Conservation (phyloP, 352 stramenopile species). For the Paralagenidium karlingii region DNA sequence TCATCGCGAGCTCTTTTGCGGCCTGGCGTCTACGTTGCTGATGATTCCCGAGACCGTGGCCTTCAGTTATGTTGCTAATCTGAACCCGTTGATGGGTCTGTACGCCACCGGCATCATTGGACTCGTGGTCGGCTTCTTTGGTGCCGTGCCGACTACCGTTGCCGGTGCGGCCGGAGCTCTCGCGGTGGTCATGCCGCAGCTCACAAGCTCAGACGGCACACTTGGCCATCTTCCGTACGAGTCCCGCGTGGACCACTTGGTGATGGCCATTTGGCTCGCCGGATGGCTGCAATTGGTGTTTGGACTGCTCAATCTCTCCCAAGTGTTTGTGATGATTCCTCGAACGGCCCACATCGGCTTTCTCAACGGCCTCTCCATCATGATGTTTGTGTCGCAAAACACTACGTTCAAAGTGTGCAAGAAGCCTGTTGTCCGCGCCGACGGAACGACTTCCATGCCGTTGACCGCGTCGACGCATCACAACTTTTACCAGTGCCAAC, state of each 20-base stretch:
- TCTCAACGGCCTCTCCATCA: constrained; percentile 90
- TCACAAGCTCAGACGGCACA: constrained; percentile 39
- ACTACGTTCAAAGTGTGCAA: constrained; percentile 80
- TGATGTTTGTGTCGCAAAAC: constrained; percentile 92
- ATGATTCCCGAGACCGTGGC: constrained; percentile 91
- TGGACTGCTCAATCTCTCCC: constrained; percentile 70
- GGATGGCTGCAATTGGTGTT: constrained; percentile 80
- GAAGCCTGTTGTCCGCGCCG: too few species aligned
- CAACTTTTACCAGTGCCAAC: constrained; percentile 67
- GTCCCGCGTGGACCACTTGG: constrained; percentile 74
- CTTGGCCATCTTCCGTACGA: constrained; percentile 44
- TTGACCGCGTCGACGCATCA: constrained; percentile 12
- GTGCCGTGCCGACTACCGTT: constrained; percentile 79
- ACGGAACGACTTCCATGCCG: too few species aligned
- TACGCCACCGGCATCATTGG: constrained; percentile 89
- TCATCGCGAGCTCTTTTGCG: constrained; percentile 73
- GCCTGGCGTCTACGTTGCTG: constrained; percentile 83
- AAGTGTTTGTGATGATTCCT: constrained; percentile 88
- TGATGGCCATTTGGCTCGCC: constrained; percentile 76
- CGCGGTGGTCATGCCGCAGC: constrained; percentile 82
- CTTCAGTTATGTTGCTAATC: constrained; percentile 86
- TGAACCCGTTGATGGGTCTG: constrained; percentile 80
- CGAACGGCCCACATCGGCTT: constrained; percentile 94
- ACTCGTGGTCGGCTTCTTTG: constrained; percentile 78
- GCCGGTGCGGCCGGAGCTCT: constrained; percentile 83